These are phyloP conservation scores for Rauvolfia tetraphylla DNA, from an alignment of 257 asterid genomes.

Conservation along the genomic window DNA sequence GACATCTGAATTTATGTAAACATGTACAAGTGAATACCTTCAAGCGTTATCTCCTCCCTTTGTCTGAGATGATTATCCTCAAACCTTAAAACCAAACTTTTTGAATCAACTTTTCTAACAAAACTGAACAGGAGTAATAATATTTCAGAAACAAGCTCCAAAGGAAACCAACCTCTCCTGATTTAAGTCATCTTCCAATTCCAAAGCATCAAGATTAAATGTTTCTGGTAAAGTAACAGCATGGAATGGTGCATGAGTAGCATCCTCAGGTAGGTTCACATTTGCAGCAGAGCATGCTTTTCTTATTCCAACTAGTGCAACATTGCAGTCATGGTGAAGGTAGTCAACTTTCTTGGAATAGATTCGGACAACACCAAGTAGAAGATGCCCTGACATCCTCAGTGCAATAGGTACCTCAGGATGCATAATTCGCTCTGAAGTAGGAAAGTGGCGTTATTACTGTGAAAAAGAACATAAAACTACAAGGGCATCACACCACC, in stretches of 20 bases:
- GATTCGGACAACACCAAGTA: conserved; percentile 91
- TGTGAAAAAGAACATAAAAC: neutral
- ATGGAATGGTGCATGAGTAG: conserved; percentile 58
- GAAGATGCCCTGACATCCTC: conserved; percentile 88
- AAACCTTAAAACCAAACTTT: conserved; percentile 38
- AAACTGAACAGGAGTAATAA: neutral
- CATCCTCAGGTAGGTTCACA: conserved; percentile 57
- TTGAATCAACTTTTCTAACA: conserved; percentile 4
- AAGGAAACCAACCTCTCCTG: conserved; percentile 40
- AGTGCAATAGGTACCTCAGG: conserved; percentile 88
- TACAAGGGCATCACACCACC: neutral
- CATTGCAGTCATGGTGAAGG: conserved; percentile 62
- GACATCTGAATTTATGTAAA: neutral
- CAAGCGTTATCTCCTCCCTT: conserved; percentile 61
- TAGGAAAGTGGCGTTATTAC: neutral
- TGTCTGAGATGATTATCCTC: conserved; percentile 60
- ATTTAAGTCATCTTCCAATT: conserved; percentile 38
- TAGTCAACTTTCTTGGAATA: conserved; percentile 87
- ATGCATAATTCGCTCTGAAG: conserved; percentile 65
- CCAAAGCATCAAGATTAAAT: conserved; percentile 59
- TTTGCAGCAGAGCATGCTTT: conserved; percentile 38
- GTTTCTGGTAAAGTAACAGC: conserved; percentile 67
- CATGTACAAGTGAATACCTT: conserved; percentile 41
- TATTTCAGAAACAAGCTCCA: neutral
- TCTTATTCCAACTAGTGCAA: conserved; percentile 36